Evolutionary conservation across 2,329 filamentous ascomycete genomes (phyloP), one percentile per base, ranked within the genome.

Genomic region (Phialophora expanda): DNA sequence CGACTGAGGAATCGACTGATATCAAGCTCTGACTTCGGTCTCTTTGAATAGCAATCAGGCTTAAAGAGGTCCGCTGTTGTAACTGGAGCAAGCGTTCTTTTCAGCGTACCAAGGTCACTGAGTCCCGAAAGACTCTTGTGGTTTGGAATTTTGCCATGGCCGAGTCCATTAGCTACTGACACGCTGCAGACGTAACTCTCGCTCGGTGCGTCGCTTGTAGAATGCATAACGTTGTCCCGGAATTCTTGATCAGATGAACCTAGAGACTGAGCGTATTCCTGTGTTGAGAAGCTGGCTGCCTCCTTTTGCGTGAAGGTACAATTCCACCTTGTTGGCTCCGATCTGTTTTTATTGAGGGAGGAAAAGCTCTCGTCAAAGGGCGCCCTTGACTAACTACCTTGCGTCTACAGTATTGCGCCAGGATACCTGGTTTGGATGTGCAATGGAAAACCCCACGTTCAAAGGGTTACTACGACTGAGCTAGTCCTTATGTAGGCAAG

Each of bases 1-100:
- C 55, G 38, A 46, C 55, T 57, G 55, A 57, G 38, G 14, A 57
- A 57, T 8, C 44, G 38, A n/a, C 55, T 44, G 34, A 57, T 34
- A 46, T 57, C 38, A n/a, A 44, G 38, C 38, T 7, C 17, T n/a
- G 38, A 44, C 38, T 44, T 44, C 6, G 38, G 38, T 17, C 38
- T 44, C 20, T n/a, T n/a, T 17, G 38, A 44, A 44, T 44, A 44
- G 38, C 38, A 44, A 8, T 44, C 38, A n/a, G 14, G 14, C 38
- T 44, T 44, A 17, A 44, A 44, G 6, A 44, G 38, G 5, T 44
- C 38, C 38, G 38, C 17, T 17, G 38, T 44, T 44, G 38, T 44
- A 17, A 44, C 17, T 44, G 38, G 38, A n/a, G 38, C 38, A 44
- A 44, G 38, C 17, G 38, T 44, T 44, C 38, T 44, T n/a, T 20